Percentiles rank a stretch among this genome's conserved stretches.
phyloP scores from a whole-genome alignment of 2,329 filamentous ascomycete genomes.

The Penicillium sclerotigenum region DNA sequence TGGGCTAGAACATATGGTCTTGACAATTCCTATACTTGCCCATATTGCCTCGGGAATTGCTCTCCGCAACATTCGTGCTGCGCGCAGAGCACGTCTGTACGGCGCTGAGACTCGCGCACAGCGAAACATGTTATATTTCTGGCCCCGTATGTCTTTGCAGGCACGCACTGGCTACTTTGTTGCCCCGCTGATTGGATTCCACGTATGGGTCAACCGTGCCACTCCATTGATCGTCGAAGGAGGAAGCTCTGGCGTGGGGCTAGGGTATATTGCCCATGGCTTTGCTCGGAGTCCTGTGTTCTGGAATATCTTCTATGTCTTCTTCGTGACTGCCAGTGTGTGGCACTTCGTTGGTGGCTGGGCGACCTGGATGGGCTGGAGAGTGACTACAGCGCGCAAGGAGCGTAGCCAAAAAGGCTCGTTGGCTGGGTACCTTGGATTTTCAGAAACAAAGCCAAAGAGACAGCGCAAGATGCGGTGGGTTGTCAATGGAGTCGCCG shows the following conservation, averaged over 20 bases:
- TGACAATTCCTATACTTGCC: conserved; percentile 68
- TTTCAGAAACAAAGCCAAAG: conserved; percentile 51
- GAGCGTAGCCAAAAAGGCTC: conserved; percentile 29
- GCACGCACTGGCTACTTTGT: conserved; percentile 71
- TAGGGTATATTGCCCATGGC: conserved; percentile 81
- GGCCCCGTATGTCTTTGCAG: conserved; percentile 70
- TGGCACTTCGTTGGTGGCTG: conserved; percentile 82
- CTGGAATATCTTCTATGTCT: conserved; percentile 66
- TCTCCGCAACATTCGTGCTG: conserved; percentile 70
- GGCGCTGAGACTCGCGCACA: conserved; percentile 62
- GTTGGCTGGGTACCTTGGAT: conserved; percentile 33
- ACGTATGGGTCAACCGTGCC: conserved; percentile 71
- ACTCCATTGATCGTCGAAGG: conserved; percentile 75
- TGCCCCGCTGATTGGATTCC: conserved; percentile 62
- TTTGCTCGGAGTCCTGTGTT: conserved; percentile 68
- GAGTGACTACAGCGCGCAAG: conserved; percentile 37
- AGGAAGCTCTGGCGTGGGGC: conserved; percentile 78
- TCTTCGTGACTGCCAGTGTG: conserved; percentile 64
- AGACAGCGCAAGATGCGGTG: conserved; percentile 65
- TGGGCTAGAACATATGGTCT: conserved; percentile 72
- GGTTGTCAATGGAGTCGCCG: conserved; percentile 63
- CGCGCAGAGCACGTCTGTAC: conserved; percentile 69
- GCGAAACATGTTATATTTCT: conserved; percentile 49
- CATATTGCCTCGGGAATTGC: conserved; percentile 76
- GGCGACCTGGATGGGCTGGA: conserved; percentile 72